Percentiles rank a stretch among this genome's conserved stretches.
phyloP scores from a whole-genome alignment of 2,329 filamentous ascomycete genomes.

The Paracamarosporium sp. region DNA sequence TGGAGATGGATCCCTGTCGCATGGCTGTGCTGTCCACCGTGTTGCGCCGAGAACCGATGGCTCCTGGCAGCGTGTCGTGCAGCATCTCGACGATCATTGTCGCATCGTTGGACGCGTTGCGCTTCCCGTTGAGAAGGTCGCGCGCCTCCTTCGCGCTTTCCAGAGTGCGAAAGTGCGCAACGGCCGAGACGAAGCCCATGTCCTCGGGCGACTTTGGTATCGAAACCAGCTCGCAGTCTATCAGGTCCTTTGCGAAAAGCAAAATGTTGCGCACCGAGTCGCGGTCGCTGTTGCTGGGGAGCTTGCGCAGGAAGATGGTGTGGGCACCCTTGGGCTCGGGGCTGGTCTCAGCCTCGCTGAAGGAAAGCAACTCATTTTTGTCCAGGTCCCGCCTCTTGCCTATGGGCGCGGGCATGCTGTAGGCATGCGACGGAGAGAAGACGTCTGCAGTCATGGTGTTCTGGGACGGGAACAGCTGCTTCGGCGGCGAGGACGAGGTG shows the following conservation, averaged over 20 bases:
- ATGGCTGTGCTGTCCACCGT: constrained; percentile 58
- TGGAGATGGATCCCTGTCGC: constrained; percentile 53
- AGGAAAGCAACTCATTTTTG: constrained; percentile 43
- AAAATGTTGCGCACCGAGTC: constrained; percentile 68
- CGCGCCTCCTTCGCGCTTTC: constrained; percentile 66
- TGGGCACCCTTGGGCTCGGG: constrained; percentile 32
- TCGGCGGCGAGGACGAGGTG: constrained; percentile 48
- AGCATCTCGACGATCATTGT: constrained; percentile 66
- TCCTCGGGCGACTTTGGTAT: constrained; percentile 62
- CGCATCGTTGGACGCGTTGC: constrained; percentile 66
- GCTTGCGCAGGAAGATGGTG: constrained; percentile 63
- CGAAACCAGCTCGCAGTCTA: constrained; percentile 64
- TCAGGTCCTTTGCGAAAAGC: constrained; percentile 69
- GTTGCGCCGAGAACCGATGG: constrained; percentile 59
- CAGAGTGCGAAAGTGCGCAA: constrained; percentile 65
- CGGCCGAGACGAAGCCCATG: constrained; percentile 61
- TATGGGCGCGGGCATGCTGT: constrained; percentile 47
- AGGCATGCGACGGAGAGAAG: constrained; percentile 48
- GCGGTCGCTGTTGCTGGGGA: constrained; percentile 64
- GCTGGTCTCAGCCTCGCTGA: constrained; percentile 41
- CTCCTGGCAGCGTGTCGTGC: constrained; percentile 40
- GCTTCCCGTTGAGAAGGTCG: constrained; percentile 66
- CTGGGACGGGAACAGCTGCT: constrained; percentile 40
- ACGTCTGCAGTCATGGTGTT: constrained; percentile 50
- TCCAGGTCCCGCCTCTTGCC: constrained; percentile 50